These are phyloP conservation scores for Colletotrichum eremochloae DNA, from an alignment of 2,329 filamentous ascomycete genomes.

Conservation along the genomic window DNA sequence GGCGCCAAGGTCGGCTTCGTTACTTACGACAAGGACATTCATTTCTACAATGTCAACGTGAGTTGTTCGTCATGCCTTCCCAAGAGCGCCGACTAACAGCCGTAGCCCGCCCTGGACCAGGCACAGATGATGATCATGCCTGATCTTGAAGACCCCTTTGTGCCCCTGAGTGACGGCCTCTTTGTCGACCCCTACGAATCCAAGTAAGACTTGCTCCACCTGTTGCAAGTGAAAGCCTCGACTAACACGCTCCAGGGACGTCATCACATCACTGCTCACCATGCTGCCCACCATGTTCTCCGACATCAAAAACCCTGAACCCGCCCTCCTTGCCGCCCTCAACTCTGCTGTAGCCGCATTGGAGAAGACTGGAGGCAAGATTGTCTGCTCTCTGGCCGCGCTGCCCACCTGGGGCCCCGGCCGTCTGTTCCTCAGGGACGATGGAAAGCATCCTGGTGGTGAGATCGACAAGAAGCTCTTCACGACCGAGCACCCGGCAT, in stretches of 20 bases:
- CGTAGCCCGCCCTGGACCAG: conserved; percentile 79
- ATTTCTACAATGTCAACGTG: conserved; percentile 96
- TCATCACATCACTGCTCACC: conserved; percentile 89
- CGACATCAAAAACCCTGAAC: conserved; percentile 89
- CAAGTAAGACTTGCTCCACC: conserved; percentile 64
- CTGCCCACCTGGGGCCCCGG: conserved; percentile 94
- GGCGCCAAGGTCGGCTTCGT: conserved; percentile 94
- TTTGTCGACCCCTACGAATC: conserved; percentile 96
- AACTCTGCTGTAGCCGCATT: conserved; percentile 88
- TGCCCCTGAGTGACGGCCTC: conserved; percentile 89
- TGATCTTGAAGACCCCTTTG: conserved; percentile 95
- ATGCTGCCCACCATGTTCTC: conserved; percentile 89
- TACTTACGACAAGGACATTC: conserved; percentile 95
- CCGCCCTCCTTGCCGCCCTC: conserved; percentile 85
- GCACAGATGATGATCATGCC: conserved; percentile 99
- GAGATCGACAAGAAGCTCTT: conserved; percentile 95
- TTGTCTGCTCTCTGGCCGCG: conserved; percentile 88
- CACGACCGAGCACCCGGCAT: conserved; percentile 88
- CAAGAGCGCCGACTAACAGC: conserved; percentile 1
- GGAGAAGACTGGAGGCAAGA: conserved; percentile 89
- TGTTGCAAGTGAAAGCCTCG: conserved; percentile 5
- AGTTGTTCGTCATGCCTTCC: conserved; percentile 52
- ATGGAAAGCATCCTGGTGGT: conserved; percentile 85
- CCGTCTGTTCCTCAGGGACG: conserved; percentile 86
- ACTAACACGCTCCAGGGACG: conserved; percentile 62